These are phyloP conservation scores for Leucocoprinus sp. DNA, from an alignment of 768 basidiomycete genomes.

Conservation along the genomic window DNA sequence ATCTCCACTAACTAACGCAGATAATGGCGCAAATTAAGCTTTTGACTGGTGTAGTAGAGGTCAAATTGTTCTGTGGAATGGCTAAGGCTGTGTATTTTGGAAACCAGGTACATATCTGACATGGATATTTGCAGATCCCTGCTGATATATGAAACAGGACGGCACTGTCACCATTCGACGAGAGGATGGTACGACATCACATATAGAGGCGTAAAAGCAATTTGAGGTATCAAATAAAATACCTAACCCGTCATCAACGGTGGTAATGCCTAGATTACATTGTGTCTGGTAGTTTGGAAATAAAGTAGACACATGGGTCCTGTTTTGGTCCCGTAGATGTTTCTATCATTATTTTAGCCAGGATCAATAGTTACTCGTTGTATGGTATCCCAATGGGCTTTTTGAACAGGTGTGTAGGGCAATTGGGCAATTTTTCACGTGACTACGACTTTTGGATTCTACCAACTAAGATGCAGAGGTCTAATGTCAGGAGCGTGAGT, in stretches of 20 bases:
- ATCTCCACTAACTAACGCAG: conserved; percentile 27
- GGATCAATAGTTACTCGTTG: conserved; percentile 6
- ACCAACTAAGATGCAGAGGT: no score
- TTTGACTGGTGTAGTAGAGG: conserved; percentile 97
- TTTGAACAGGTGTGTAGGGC: neutral
- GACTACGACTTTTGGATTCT: conserved; percentile 4
- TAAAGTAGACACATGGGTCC: conserved; percentile 1
- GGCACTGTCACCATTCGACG: conserved; percentile 62
- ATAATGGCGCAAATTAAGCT: conserved; percentile 79
- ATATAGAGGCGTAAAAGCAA: conserved; percentile 10
- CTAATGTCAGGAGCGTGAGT: no score
- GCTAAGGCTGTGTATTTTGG: conserved; percentile 97
- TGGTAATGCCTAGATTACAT: neutral
- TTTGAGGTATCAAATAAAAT: neutral
- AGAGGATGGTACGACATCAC: conserved; percentile 33
- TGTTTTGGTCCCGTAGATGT: neutral
- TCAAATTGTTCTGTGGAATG: conserved; percentile 92
- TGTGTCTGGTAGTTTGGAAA: neutral
- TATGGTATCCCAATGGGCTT: neutral
- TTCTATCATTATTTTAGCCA: neutral
- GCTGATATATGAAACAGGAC: conserved; percentile 32
- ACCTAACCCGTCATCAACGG: neutral
- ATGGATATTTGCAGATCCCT: neutral
- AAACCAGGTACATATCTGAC: conserved; percentile 45
- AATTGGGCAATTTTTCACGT: conserved; percentile 11